phyloP scores from a whole-genome alignment of 306 rosid genomes.

The Mimosa pudica region DNA sequence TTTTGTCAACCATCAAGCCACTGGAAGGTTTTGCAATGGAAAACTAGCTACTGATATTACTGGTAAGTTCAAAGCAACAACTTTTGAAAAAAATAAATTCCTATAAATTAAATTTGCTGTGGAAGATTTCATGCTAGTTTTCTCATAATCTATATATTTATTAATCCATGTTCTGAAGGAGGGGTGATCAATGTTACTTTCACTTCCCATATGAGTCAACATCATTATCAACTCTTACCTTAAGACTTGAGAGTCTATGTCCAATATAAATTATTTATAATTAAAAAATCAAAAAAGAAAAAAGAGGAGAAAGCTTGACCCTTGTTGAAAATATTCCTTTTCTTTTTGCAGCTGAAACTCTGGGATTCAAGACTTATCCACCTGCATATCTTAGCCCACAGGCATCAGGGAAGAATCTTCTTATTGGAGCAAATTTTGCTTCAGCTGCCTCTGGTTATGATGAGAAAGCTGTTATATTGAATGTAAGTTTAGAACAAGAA shows the following conservation, averaged over 20 bases:
- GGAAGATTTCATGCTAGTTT: background rate
- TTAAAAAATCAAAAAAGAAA: background rate
- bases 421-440: slow-evolving; percentile 91
- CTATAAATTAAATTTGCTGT: background rate
- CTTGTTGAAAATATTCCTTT: slow-evolving; percentile 22
- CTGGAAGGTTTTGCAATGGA: slow-evolving; percentile 96
- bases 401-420: slow-evolving; percentile 91
- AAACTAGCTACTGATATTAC: slow-evolving; percentile 94
- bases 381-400: slow-evolving; percentile 91
- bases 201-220: background rate
- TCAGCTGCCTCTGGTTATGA: slow-evolving; percentile 99
- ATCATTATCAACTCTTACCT: background rate
- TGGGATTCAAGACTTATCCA: slow-evolving; percentile 78
- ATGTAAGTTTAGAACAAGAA: slow-evolving; percentile 48
- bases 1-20: slow-evolving; percentile 73
- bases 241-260: background rate
- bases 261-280: background rate
- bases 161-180: background rate
- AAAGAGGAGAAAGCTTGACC: slow-evolving; percentile 27
- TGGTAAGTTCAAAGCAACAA: slow-evolving; percentile 46
- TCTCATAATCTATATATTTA: background rate
- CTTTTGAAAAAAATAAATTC: background rate
- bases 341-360: slow-evolving; percentile 61
- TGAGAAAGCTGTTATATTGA: slow-evolving; percentile 69
- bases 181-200: background rate